phyloP scores from a whole-genome alignment of 176 grass and related monocot species.

The Aegilops longissima region DNA sequence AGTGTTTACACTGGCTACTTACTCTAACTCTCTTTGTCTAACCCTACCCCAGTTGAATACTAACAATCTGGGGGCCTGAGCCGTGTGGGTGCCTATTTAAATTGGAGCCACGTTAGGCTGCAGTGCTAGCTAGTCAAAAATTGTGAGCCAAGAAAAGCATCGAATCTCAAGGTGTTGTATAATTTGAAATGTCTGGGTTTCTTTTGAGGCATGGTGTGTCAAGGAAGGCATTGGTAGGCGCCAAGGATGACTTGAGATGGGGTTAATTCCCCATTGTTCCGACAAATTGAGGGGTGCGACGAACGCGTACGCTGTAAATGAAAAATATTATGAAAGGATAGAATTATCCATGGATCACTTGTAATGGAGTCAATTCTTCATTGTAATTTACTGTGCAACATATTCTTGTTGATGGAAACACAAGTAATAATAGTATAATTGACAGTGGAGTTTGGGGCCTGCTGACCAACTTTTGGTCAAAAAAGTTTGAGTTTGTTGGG shows the following conservation, averaged over 20 bases:
- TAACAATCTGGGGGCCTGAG: constrained; percentile 41
- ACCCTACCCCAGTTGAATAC: not conserved
- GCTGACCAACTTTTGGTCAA: not conserved
- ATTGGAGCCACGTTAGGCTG: constrained; percentile 41
- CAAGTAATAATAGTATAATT: too few species aligned
- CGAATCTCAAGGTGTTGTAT: constrained; percentile 33
- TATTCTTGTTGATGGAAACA: too few species aligned
- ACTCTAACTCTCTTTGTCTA: constrained; percentile 22
- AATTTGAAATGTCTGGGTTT: constrained; percentile 16
- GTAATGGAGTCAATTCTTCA: too few species aligned
- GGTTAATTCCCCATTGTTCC: not conserved
- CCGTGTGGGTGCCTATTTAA: constrained; percentile 31
- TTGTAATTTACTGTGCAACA: too few species aligned
- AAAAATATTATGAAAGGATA: too few species aligned
- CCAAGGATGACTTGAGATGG: constrained; percentile 3
- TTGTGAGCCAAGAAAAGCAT: constrained; percentile 39
- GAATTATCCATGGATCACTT: too few species aligned
- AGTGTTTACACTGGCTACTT: constrained; percentile 25
- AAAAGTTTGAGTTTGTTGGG: constrained; percentile 16
- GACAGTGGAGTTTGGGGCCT: too few species aligned
- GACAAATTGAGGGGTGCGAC: not conserved
- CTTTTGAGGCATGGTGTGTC: constrained; percentile 37
- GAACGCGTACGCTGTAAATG: too few species aligned
- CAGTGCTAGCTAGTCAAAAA: constrained; percentile 29
- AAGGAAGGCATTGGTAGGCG: constrained; percentile 18